A percentile compares a stretch with the other conserved stretches of the same genome.
Conservation (phyloP, 2,329 filamentous ascomycete species). For the Colletotrichum sp. region DNA sequence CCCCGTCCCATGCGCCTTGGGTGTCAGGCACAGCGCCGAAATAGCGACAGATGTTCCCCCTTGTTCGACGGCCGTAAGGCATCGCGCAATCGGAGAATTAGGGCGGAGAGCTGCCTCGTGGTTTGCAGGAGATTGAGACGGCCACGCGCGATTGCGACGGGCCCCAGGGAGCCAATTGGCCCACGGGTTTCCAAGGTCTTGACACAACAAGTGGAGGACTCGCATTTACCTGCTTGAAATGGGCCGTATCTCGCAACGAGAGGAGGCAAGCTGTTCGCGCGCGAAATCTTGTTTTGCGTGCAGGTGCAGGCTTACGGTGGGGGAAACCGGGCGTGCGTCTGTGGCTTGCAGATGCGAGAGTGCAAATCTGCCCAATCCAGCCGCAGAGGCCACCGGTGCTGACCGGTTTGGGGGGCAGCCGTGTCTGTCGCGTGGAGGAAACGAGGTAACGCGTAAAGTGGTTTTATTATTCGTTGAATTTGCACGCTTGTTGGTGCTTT, state of each 20-base stretch:
- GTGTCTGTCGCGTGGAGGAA: constrained; percentile 14
- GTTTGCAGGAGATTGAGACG: not conserved
- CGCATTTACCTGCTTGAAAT: not conserved
- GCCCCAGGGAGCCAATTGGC: not conserved
- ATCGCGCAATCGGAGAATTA: constrained; percentile 19
- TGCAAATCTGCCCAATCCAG: constrained; percentile 8
- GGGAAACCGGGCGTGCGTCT: constrained; percentile 5
- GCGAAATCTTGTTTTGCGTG: constrained; percentile 21
- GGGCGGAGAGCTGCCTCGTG: not conserved
- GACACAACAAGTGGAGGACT: not conserved
- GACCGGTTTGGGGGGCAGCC: constrained; percentile 1
- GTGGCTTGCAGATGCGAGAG: constrained; percentile 22
- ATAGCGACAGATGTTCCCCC: not conserved
- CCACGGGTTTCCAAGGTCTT: not conserved
- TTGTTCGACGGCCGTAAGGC: not conserved
- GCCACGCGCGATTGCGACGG: not conserved
- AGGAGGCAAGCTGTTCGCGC: constrained; percentile 12
- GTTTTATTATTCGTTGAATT: not conserved
- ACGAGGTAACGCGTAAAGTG: constrained; percentile 19
- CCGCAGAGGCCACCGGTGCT: not conserved
- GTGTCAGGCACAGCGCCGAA: not conserved
- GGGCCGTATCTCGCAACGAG: not conserved
- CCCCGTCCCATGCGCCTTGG: not conserved
- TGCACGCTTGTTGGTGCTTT: not conserved
- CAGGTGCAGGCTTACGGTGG: constrained; percentile 13